Conservation (phyloP, 495 filamentous ascomycete species). For the Massariosphaeria phaeospora region DNA sequence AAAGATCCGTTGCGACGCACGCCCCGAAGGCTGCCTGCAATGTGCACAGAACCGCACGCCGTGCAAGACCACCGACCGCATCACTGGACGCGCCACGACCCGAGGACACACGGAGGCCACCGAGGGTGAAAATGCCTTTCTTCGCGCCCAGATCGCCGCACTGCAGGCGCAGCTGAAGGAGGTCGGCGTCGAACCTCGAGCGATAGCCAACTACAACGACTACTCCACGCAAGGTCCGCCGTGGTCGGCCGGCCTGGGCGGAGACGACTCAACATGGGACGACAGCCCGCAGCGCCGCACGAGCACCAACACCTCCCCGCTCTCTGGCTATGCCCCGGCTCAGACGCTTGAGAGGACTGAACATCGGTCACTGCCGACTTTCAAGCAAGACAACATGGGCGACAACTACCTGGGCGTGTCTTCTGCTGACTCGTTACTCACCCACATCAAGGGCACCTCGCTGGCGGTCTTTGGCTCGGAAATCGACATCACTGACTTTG, state of each 20-base stretch:
- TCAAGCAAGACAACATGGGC: conserved; percentile 53
- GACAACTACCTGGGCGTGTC: conserved; percentile 72
- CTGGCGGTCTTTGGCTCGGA: conserved; percentile 70
- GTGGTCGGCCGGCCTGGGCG: conserved; percentile 7
- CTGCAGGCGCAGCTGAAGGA: conserved; percentile 40
- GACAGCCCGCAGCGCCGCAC: conserved; percentile 4
- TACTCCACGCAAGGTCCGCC: not conserved
- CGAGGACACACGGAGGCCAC: conserved; percentile 59
- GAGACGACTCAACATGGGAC: conserved; percentile 15
- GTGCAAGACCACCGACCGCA: conserved; percentile 79
- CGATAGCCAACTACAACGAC: conserved; percentile 12
- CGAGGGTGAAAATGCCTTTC: conserved; percentile 48
- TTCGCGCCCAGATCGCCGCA: conserved; percentile 35
- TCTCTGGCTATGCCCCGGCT: conserved; percentile 13
- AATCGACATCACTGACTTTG: conserved; percentile 70
- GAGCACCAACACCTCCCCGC: conserved; percentile 22
- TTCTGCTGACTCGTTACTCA: conserved; percentile 59
- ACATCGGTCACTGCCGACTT: conserved; percentile 39
- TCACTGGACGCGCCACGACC: conserved; percentile 74
- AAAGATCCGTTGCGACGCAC: conserved; percentile 77
- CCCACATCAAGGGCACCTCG: conserved; percentile 67
- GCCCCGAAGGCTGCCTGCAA: conserved; percentile 66
- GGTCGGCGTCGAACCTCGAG: conserved; percentile 34
- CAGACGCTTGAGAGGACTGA: conserved; percentile 9
- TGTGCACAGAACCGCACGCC: conserved; percentile 65